Percentiles rank a stretch among this genome's conserved stretches.
Evolutionary conservation across 2,329 filamentous ascomycete species (phyloP).

Genomic region (Akanthomyces uredinophilus): DNA sequence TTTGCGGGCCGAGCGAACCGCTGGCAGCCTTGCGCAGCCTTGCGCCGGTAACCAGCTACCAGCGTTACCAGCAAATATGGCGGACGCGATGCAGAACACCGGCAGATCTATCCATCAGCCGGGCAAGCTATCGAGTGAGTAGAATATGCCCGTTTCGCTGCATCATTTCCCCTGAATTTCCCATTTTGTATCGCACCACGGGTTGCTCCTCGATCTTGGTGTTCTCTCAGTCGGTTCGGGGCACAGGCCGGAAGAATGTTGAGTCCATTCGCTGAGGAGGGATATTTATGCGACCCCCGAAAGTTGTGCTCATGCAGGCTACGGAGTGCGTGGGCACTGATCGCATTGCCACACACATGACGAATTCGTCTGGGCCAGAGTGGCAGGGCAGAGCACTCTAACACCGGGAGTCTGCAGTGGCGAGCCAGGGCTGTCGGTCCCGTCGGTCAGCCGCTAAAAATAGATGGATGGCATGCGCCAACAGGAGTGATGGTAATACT

Average conservation of each 20-base stretch:
- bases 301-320: neutral
- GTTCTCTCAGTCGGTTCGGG: neutral
- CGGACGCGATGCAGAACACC: neutral
- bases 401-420: neutral
- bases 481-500: neutral
- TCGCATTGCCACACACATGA: constrained; percentile 3
- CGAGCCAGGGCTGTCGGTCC: neutral
- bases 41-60: neutral
- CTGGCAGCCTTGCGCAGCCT: constrained; percentile 8
- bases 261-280: neutral
- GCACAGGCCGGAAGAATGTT: neutral
- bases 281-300: neutral
- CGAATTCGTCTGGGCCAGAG: neutral
- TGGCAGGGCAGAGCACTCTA: neutral
- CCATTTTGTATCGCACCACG: too few relatives aligned
- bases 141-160: neutral
- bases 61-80: neutral
- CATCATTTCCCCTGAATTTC: neutral
- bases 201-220: neutral
- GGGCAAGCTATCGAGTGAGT: neutral
- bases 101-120: neutral
- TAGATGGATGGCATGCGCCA: neutral
- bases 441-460: neutral
- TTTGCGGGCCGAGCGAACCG: neutral
- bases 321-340: neutral